These are phyloP conservation scores for Silene conica DNA, from an alignment of 148 eudicot species.

Conservation along the genomic window DNA sequence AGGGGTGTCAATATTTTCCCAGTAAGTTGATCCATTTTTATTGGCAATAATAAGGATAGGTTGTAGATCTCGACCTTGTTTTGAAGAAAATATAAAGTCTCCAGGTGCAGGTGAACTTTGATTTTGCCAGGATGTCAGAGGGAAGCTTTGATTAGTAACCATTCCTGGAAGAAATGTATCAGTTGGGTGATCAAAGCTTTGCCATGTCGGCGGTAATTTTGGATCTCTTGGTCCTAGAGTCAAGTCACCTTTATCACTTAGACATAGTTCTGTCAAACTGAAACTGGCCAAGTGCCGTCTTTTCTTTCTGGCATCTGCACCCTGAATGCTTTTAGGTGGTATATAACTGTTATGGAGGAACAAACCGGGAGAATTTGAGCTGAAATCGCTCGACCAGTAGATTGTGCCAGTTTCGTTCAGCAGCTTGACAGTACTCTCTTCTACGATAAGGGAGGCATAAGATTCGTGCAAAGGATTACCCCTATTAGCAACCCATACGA, in stretches of 20 bases:
- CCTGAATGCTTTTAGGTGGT: too few species aligned
- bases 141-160: conserved; percentile 7
- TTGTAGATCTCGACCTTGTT: not conserved
- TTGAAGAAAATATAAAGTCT: conserved; percentile 12
- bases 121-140: conserved; percentile 30
- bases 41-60: not conserved
- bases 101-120: conserved; percentile 23
- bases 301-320: too few species aligned
- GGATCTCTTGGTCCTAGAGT: conserved; percentile 9
- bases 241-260: conserved; percentile 31
- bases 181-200: conserved; percentile 33
- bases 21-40: not conserved
- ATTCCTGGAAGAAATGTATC: conserved; percentile 38
- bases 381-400: conserved; percentile 3
- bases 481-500: conserved; percentile 52
- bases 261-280: conserved; percentile 5
- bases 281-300: too few species aligned
- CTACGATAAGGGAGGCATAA: conserved; percentile 17
- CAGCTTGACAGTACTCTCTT: conserved; percentile 25
- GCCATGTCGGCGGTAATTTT: conserved; percentile 13
- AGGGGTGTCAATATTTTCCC: conserved; percentile 17
- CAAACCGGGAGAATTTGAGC: not conserved
- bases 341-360: too few species aligned
- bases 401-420: not conserved
- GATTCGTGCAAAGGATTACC: conserved; percentile 19